These are phyloP conservation scores for Myrica gale DNA, from an alignment of 306 rosid genomes.

Conservation along the genomic window DNA sequence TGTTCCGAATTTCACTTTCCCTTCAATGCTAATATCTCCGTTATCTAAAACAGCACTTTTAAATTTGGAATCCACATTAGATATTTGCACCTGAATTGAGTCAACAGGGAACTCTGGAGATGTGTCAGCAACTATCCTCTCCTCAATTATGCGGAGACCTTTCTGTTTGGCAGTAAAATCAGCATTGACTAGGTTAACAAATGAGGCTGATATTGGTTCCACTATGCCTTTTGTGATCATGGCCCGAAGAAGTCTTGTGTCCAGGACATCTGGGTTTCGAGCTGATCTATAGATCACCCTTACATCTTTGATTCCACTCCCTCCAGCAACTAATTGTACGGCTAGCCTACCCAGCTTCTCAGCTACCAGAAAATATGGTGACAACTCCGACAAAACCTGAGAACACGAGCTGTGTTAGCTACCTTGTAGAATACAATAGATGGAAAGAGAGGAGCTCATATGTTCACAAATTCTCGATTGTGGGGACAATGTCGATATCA, in stretches of 20 bases:
- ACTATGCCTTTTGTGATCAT: constrained; percentile 88
- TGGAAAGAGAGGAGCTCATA: not conserved
- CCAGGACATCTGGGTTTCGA: constrained; percentile 67
- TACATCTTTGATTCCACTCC: constrained; percentile 62
- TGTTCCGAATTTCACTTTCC: constrained; percentile 72
- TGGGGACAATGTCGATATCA: not conserved
- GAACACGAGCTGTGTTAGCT: constrained; percentile 3
- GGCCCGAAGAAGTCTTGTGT: constrained; percentile 89
- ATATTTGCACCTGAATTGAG: constrained; percentile 63
- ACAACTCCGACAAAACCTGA: constrained; percentile 73
- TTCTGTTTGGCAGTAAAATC: constrained; percentile 80
- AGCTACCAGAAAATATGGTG: constrained; percentile 69
- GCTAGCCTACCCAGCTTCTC: constrained; percentile 82
- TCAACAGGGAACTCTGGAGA: constrained; percentile 68
- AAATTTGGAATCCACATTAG: constrained; percentile 66
- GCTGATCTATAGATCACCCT: constrained; percentile 62
- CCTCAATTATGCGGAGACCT: constrained; percentile 82
- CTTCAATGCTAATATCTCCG: constrained; percentile 73
- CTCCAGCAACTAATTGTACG: constrained; percentile 71
- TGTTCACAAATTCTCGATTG: not conserved
- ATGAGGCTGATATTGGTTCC: constrained; percentile 71
- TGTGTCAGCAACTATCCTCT: constrained; percentile 45
- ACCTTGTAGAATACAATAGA: not conserved
- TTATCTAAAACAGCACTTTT: constrained; percentile 58
- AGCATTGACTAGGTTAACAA: constrained; percentile 78